These are phyloP conservation scores for Venturia effusa DNA, from an alignment of 2,329 filamentous ascomycete species.

Conservation along the genomic window DNA sequence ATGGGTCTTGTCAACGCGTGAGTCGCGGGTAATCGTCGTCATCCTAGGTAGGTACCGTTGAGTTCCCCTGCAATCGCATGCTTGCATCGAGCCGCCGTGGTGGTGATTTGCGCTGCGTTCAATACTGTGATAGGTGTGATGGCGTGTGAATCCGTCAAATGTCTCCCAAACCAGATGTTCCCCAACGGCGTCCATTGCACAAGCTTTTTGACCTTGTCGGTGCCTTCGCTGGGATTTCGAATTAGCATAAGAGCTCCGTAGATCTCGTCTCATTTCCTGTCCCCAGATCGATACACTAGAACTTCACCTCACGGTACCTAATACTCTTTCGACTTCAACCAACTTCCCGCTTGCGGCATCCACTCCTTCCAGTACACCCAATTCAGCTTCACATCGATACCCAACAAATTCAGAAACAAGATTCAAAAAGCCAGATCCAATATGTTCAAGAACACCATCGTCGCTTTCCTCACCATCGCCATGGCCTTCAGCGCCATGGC, in stretches of 20 bases:
- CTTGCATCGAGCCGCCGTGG: not conserved
- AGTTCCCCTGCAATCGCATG: not conserved
- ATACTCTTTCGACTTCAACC: not conserved
- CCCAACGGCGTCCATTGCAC: not conserved
- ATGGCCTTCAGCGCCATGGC: constrained; percentile 3
- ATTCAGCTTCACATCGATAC: not conserved
- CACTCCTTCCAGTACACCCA: not conserved
- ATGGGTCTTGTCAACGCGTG: not conserved
- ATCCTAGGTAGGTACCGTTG: not conserved
- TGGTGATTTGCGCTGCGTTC: not conserved
- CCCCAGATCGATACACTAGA: not conserved
- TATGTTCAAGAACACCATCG: not conserved
- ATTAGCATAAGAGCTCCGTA: not conserved
- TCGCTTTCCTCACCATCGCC: not conserved
- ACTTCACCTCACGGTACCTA: constrained; percentile 5
- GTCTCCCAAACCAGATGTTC: not conserved
- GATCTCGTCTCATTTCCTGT: not conserved
- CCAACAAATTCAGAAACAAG: not conserved
- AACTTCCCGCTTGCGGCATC: not conserved
- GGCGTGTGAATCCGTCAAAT: not conserved
- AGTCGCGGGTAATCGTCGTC: not conserved
- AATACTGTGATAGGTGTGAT: constrained; percentile 4
- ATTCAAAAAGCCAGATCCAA: not conserved
- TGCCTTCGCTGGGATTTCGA: not conserved
- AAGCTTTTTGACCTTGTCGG: not conserved